Base-by-base conservation (phyloP, 805 yeast species). In the Yarrowia hollandica region DNA sequence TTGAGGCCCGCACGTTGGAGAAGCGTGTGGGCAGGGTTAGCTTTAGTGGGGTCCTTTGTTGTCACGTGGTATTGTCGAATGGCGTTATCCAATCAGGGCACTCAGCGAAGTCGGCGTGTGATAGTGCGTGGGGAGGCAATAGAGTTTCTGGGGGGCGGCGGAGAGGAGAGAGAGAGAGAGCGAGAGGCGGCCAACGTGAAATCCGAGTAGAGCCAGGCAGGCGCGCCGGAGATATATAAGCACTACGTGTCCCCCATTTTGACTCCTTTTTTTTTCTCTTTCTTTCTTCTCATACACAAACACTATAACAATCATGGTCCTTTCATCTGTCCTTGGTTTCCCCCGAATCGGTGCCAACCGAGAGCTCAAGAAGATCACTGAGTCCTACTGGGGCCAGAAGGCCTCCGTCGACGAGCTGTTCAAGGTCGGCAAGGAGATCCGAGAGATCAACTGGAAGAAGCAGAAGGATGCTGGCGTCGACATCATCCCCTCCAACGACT, bases 341-440 rank as follows among this genome's bases (percentile, higher is more conserved):
- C 99, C 99, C 80, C 94, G 99, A 83, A 94, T 92, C 74, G 99
- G 99, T 73, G 94, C 97, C 71, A 90, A 90, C 82, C 94, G 99
- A 85, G 99, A 94, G 82, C 86, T 94, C 78, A 94, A 94, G 82
- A 94, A 94, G 80, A 89, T 90, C 77, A 94, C 99, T 69, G 99
- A 94, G 82, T 88, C 96, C 75, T 94, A 94, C 92, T 94, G 99
- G 99, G 76, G 83, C 68, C 97, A 97, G 75, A 92, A 91, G 81
- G 85, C 85, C 71, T 71, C 86, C 64, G 88, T 82, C 66, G 98
- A 88, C 63, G 96, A 90, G 72, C 84, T 94, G 68, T 77, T 89
- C 76, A 82, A 88, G 71, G 91, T 87, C 69, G 99, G 97, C 79
- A 88, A 91, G 81, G 91, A 89, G 69, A 85, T 94, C 77, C 88